These are phyloP conservation scores for Gaultheria prostrata DNA, from an alignment of 148 eudicot species.

Conservation along the genomic window DNA sequence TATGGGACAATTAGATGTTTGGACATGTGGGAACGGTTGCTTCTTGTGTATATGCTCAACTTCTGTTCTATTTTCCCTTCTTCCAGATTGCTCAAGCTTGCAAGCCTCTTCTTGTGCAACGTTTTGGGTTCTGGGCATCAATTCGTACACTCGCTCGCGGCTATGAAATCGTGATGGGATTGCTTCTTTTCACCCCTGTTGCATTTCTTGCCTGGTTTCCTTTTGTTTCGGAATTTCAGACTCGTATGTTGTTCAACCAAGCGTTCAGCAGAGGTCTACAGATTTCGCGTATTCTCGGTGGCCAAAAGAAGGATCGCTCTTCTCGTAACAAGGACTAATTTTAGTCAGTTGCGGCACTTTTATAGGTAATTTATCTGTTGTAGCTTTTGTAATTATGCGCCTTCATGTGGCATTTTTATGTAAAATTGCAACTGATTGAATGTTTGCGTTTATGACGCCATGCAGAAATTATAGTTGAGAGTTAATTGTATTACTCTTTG, in stretches of 20 bases:
- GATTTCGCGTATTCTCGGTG: conserved; percentile 81
- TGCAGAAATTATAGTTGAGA: too few species aligned
- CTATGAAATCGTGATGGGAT: conserved; percentile 73
- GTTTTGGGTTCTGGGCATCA: conserved; percentile 66
- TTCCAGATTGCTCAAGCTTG: conserved; percentile 71
- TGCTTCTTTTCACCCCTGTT: conserved; percentile 76
- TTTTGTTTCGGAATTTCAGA: conserved; percentile 78
- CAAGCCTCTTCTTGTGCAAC: conserved; percentile 43
- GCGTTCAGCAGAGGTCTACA: conserved; percentile 90
- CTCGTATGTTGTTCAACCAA: conserved; percentile 82
- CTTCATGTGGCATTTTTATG: not conserved
- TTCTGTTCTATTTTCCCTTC: conserved; percentile 2
- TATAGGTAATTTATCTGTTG: not conserved
- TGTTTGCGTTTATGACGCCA: not conserved
- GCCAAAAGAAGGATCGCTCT: conserved; percentile 70
- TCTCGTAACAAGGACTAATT: conserved; percentile 56
- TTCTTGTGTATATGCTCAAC: not conserved
- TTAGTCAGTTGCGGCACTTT: not conserved
- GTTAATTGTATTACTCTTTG: not conserved
- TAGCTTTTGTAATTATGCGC: conserved; percentile 1
- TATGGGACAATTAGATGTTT: not conserved
- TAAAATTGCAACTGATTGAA: not conserved
- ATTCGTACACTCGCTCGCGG: conserved; percentile 73
- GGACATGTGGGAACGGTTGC: not conserved
- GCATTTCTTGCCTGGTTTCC: conserved; percentile 91